phyloP scores from a whole-genome alignment of 805 yeast species.

The Ogataea pignaliae region DNA sequence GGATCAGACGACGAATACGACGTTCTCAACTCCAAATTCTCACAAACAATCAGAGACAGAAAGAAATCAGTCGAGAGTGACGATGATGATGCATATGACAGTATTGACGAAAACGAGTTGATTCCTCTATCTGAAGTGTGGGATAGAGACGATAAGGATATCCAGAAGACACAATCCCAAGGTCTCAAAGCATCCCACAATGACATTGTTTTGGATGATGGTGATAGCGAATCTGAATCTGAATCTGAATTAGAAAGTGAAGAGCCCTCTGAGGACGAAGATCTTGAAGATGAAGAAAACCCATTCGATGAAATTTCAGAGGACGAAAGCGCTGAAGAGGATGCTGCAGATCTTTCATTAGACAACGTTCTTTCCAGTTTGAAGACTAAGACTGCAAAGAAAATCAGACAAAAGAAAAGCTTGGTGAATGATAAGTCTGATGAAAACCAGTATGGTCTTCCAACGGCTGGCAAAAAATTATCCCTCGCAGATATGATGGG shows the following conservation, averaged over 20 bases:
- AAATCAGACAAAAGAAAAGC: slow-evolving; percentile 38
- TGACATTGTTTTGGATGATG: slow-evolving; percentile 28
- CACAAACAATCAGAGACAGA: slow-evolving; percentile 63
- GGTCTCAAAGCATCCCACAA: slow-evolving; percentile 20
- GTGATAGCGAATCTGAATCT: slow-evolving; percentile 16
- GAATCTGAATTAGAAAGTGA: slow-evolving; percentile 19
- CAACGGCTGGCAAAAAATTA: slow-evolving; percentile 54
- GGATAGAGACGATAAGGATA: slow-evolving; percentile 69
- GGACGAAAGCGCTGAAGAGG: slow-evolving; percentile 9
- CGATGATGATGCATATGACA: slow-evolving; percentile 60
- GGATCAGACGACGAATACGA: slow-evolving; percentile 76
- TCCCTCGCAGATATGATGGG: slow-evolving; percentile 73
- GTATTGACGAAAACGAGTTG: slow-evolving; percentile 73
- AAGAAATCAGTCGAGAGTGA: slow-evolving; percentile 33
- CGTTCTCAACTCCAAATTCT: slow-evolving; percentile 57
- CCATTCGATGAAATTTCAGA: slow-evolving; percentile 24
- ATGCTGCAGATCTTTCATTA: slow-evolving; percentile 47
- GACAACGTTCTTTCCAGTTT: slow-evolving; percentile 41
- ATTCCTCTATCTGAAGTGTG: slow-evolving; percentile 82
- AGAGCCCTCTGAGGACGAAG: slow-evolving; percentile 21
- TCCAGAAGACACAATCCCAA: slow-evolving; percentile 20
- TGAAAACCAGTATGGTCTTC: slow-evolving; percentile 69
- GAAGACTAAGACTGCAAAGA: slow-evolving; percentile 30
- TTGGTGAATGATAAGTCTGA: slow-evolving; percentile 48
- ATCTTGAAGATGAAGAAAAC: slow-evolving; percentile 16